Conservation (phyloP, 805 yeast species). For the Lipomyces oligophaga region DNA sequence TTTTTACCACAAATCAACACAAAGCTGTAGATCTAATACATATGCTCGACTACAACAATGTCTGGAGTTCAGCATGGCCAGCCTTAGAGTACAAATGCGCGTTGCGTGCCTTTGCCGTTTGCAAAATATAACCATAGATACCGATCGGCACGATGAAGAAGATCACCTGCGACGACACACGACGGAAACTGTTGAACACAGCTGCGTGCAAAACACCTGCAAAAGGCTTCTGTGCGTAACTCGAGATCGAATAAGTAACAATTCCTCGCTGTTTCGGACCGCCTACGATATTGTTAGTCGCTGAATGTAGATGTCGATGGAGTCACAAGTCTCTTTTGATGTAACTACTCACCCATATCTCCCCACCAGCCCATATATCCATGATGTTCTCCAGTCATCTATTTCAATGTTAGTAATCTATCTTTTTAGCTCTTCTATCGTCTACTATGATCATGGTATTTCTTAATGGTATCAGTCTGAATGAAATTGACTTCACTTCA, state of each 20-base stretch:
- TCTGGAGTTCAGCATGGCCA: conserved; percentile 90
- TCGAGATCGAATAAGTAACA: conserved; percentile 85
- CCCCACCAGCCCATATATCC: conserved; percentile 98
- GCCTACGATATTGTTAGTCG: conserved; percentile 33
- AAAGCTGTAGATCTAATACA: background rate
- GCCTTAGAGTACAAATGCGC: conserved; percentile 94
- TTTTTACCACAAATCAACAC: background rate
- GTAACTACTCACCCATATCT: conserved; percentile 53
- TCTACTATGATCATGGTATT: too few species aligned
- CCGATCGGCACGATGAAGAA: conserved; percentile 74
- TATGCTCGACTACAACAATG: conserved; percentile 36
- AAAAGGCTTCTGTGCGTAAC: conserved; percentile 89
- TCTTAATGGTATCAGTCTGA: too few species aligned
- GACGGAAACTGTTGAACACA: conserved; percentile 88
- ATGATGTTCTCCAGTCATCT: conserved; percentile 30
- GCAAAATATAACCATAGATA: conserved; percentile 83
- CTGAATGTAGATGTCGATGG: background rate
- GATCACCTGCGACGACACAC: conserved; percentile 80
- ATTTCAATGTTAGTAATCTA: too few species aligned
- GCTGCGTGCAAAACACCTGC: conserved; percentile 82
- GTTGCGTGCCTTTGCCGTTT: conserved; percentile 67
- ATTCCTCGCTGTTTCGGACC: conserved; percentile 73
- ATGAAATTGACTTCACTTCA: too few species aligned
- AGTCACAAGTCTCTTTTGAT: background rate
- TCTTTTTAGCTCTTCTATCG: too few species aligned